These are phyloP conservation scores for Primulina huaijiensis DNA, from an alignment of 257 asterid genomes.

Conservation along the genomic window DNA sequence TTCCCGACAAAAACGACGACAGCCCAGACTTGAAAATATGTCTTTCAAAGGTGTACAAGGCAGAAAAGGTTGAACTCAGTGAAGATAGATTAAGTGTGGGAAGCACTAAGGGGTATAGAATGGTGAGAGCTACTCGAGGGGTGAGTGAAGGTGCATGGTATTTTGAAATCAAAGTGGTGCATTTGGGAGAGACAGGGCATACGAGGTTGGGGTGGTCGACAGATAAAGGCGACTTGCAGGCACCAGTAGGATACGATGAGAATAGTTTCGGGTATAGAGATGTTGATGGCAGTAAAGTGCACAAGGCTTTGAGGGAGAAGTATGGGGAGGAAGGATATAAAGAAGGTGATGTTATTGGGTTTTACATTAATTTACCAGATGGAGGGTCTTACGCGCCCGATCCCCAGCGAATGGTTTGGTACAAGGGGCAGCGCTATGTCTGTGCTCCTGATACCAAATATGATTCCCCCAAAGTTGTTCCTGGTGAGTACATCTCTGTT, in stretches of 20 bases:
- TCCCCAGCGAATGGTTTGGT: constrained; percentile 77
- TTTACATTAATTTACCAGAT: constrained; percentile 78
- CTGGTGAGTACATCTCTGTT: constrained; percentile 48
- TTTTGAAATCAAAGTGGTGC: constrained; percentile 78
- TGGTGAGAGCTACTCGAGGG: constrained; percentile 95
- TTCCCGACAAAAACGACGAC: constrained; percentile 84
- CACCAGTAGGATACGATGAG: constrained; percentile 94
- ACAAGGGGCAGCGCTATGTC: constrained; percentile 83
- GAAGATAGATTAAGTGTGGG: constrained; percentile 91
- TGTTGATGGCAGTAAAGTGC: constrained; percentile 85
- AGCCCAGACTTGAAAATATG: constrained; percentile 53
- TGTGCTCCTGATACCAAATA: constrained; percentile 64
- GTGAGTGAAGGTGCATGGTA: constrained; percentile 92
- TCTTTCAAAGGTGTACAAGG: constrained; percentile 85
- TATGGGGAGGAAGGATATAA: constrained; percentile 83
- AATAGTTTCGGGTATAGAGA: constrained; percentile 92
- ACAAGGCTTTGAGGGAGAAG: constrained; percentile 88
- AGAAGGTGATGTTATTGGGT: constrained; percentile 89
- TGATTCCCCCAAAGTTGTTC: constrained; percentile 77
- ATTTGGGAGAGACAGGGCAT: constrained; percentile 92
- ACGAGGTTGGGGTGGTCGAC: constrained; percentile 94
- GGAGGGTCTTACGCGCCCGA: constrained; percentile 67
- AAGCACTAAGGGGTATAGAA: constrained; percentile 90
- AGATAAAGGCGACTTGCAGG: constrained; percentile 95
- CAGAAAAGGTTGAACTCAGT: constrained; percentile 86